phyloP scores from a whole-genome alignment of 331 rosid genomes.

The Stylosanthes scabra region DNA sequence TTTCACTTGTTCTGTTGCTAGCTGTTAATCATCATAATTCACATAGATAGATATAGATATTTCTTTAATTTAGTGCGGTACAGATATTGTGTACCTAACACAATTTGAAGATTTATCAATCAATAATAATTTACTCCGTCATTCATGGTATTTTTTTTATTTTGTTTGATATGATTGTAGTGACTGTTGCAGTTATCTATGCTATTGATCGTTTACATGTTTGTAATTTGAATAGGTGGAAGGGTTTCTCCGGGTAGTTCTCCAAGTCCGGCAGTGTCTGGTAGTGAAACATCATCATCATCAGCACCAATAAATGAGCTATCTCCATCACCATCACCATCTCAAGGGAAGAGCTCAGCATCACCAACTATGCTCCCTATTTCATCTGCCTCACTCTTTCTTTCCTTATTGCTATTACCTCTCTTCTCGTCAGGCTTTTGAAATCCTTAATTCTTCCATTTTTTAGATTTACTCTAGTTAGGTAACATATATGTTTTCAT shows the following conservation, averaged over 20 bases:
- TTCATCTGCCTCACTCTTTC: slow-evolving; percentile 53
- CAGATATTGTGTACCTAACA: background rate
- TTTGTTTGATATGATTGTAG: too few species aligned
- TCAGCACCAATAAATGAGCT: slow-evolving; percentile 12
- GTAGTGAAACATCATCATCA: background rate
- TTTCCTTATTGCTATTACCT: slow-evolving; percentile 41
- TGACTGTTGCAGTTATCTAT: too few species aligned
- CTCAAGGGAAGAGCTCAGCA: slow-evolving; percentile 48
- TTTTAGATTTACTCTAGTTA: too few species aligned
- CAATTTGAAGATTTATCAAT: background rate
- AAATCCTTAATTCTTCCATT: background rate
- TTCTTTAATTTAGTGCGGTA: too few species aligned
- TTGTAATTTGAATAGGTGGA: slow-evolving; percentile 38
- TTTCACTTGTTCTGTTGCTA: background rate
- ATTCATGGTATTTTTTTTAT: background rate
- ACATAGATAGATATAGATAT: background rate
- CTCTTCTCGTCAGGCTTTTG: slow-evolving; percentile 48
- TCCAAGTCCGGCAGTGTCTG: slow-evolving; percentile 1
- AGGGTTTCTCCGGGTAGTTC: slow-evolving; percentile 49
- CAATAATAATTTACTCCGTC: background rate
- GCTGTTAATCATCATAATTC: background rate
- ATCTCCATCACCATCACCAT: slow-evolving; percentile 54
- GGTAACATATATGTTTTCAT: background rate
- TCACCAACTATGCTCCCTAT: slow-evolving; percentile 38
- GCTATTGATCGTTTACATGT: too few species aligned